Evolutionary conservation across 2,329 filamentous ascomycete species (phyloP).

Genomic region (Didymella glomerata): DNA sequence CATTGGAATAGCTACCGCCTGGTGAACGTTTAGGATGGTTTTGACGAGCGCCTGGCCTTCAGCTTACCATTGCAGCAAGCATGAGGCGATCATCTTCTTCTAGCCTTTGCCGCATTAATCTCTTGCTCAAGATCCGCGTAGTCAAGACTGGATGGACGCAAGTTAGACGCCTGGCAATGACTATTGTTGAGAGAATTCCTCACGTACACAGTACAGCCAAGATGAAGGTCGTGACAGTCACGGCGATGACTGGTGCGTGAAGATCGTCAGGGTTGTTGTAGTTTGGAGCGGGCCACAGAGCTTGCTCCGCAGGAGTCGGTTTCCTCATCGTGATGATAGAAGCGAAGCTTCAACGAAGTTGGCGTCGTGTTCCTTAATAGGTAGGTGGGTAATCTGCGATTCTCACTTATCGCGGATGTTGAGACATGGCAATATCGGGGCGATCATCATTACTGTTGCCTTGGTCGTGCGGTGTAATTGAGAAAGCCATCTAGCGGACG

Average conservation of each 20-base stretch:
- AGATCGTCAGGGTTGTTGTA: slow-evolving; percentile 35
- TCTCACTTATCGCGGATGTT: background rate
- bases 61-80: slow-evolving; percentile 33
- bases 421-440: too few species aligned
- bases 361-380: background rate
- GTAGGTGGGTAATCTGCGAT: background rate
- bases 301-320: slow-evolving; percentile 16
- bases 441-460: background rate
- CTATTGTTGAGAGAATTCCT: too few species aligned
- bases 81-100: slow-evolving; percentile 41
- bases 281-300: slow-evolving; percentile 40
- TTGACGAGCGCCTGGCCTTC: too few species aligned
- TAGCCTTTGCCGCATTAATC: slow-evolving; percentile 29
- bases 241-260: slow-evolving; percentile 27
- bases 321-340: slow-evolving; percentile 7
- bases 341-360: too few species aligned
- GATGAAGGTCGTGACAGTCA: slow-evolving; percentile 27
- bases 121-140: slow-evolving; percentile 37
- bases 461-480: background rate
- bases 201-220: slow-evolving; percentile 32
- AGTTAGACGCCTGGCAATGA: too few species aligned
- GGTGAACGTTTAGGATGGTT: background rate
- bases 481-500: background rate
- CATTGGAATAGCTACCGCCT: slow-evolving; percentile 31
- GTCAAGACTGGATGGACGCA: slow-evolving; percentile 1